A percentile compares a stretch with the other conserved stretches of the same genome.
Evolutionary conservation across 2,329 filamentous ascomycete species (phyloP).

Genomic region (Trichoderma sp.): DNA sequence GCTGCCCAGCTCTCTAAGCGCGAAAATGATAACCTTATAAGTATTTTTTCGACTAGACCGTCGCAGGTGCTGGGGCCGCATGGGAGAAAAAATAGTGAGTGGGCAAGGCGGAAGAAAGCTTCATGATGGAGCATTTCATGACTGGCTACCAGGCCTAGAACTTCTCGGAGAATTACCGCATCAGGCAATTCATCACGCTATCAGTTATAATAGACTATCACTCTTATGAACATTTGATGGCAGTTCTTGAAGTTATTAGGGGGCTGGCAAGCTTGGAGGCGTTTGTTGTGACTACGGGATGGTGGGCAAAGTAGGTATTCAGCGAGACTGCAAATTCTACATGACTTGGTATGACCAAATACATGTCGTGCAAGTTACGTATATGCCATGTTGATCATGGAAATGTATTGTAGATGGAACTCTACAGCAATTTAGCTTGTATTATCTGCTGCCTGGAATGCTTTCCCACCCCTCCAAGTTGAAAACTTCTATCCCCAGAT

Average conservation of each 20-base stretch:
- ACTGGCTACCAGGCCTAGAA: background rate
- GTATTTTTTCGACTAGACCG: background rate
- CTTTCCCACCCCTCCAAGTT: background rate
- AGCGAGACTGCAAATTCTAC: background rate
- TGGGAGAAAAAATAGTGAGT: background rate
- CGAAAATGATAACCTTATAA: background rate
- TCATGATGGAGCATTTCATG: background rate
- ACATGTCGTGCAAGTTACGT: no score
- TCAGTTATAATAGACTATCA: background rate
- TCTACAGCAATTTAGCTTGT: background rate
- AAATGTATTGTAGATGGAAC: background rate
- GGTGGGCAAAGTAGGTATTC: background rate
- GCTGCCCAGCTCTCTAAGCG: background rate
- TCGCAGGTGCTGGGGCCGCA: background rate
- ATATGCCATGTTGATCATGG: background rate
- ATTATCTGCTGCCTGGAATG: background rate
- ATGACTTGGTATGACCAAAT: background rate
- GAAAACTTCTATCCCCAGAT: background rate
- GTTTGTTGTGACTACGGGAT: background rate
- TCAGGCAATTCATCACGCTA: background rate
- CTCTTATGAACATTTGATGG: background rate
- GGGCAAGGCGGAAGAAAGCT: background rate
- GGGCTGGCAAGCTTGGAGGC: background rate
- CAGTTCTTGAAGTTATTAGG: background rate
- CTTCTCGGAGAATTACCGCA: slow-evolving; percentile 11